These are phyloP conservation scores for Pseudocercospora cruenta DNA, from an alignment of 2,329 filamentous ascomycete genomes.

Conservation along the genomic window DNA sequence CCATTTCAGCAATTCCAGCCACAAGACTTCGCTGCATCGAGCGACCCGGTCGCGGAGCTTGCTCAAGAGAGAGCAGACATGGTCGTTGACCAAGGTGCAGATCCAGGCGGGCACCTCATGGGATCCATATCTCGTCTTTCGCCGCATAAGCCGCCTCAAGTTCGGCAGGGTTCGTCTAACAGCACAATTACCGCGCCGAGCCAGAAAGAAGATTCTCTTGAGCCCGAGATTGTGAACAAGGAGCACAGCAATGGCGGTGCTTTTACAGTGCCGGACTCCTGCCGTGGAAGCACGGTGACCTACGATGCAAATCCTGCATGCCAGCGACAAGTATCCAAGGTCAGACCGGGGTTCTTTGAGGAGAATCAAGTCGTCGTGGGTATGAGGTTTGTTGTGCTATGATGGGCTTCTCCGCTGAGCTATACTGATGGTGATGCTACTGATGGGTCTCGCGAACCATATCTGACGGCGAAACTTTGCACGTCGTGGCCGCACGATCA, in stretches of 20 bases:
- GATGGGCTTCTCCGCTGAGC: not conserved
- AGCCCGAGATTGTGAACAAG: not conserved
- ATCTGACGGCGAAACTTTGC: no score
- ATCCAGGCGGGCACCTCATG: conserved; percentile 14
- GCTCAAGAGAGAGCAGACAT: conserved; percentile 11
- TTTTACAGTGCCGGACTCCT: conserved; percentile 30
- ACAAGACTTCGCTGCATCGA: not conserved
- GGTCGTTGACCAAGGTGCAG: conserved; percentile 18
- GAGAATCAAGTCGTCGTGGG: conserved; percentile 48
- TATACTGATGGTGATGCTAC: not conserved
- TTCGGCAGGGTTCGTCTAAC: not conserved
- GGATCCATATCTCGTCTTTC: conserved; percentile 17
- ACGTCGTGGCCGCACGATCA: not conserved
- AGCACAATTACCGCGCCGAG: not conserved
- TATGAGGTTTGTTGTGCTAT: conserved; percentile 46
- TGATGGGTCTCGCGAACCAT: no score
- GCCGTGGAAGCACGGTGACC: conserved; percentile 28
- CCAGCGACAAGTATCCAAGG: conserved; percentile 45
- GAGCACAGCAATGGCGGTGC: conserved; percentile 20
- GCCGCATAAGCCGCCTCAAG: conserved; percentile 9
- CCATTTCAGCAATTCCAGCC: not conserved
- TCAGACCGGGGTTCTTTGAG: conserved; percentile 44
- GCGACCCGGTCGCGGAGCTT: conserved; percentile 6
- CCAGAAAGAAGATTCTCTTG: not conserved
- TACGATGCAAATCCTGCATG: conserved; percentile 32